Evolutionary conservation across 2,329 filamentous ascomycete genomes (phyloP).

Genomic region (Colletotrichum sp.): DNA sequence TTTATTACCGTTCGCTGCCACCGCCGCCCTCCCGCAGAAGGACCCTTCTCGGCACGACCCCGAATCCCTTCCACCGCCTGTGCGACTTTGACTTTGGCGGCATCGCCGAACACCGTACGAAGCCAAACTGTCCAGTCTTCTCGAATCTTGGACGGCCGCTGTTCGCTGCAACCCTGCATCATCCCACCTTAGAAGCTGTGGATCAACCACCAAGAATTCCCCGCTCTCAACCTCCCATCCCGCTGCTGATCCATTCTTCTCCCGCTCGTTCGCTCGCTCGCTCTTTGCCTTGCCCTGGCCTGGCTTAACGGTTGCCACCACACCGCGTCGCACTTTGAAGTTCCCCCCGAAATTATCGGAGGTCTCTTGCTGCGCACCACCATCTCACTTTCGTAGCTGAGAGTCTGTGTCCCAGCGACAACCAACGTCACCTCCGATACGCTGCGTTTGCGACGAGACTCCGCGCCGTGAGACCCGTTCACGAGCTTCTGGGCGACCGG

Average conservation of each 20-base stretch:
- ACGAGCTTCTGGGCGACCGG: neutral
- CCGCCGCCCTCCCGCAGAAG: neutral
- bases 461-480: neutral
- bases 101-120: conserved; percentile 12
- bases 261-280: neutral
- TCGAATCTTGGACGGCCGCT: conserved; percentile 4
- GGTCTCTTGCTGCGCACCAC: neutral
- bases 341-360: neutral
- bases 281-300: neutral
- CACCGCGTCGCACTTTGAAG: neutral
- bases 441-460: neutral
- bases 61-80: neutral
- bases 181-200: conserved; percentile 19
- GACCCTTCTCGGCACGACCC: neutral
- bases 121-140: neutral
- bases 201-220: conserved; percentile 18
- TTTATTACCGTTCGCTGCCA: neutral
- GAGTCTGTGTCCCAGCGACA: neutral
- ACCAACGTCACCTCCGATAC: neutral
- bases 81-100: neutral
- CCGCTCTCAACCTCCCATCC: conserved; percentile 21
- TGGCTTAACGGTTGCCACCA: conserved; percentile 1
- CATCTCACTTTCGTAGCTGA: neutral
- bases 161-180: conserved; percentile 20
- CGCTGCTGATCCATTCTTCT: conserved; percentile 13